These are phyloP conservation scores for Colletotrichum destructivum DNA, from an alignment of 2,329 filamentous ascomycete species.

Conservation along the genomic window DNA sequence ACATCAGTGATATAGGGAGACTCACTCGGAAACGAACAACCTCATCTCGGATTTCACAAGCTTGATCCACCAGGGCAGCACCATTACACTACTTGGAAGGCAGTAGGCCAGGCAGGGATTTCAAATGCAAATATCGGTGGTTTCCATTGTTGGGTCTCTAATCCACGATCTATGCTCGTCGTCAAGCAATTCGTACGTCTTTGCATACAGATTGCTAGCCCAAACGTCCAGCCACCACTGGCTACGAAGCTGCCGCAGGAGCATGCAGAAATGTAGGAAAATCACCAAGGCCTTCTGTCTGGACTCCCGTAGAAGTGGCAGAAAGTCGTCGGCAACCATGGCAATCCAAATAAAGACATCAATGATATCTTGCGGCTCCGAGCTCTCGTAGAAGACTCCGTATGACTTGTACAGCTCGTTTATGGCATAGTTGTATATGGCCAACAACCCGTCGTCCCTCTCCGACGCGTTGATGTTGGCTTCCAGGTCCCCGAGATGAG, in stretches of 20 bases:
- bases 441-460: constrained; percentile 39
- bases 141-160: constrained; percentile 40
- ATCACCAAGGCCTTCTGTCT: constrained; percentile 51
- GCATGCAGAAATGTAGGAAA: constrained; percentile 53
- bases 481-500: constrained; percentile 46
- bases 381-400: constrained; percentile 43
- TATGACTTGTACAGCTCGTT: constrained; percentile 53
- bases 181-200: constrained; percentile 52
- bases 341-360: constrained; percentile 60
- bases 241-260: constrained; percentile 49
- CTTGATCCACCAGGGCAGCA: too few species aligned
- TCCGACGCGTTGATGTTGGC: constrained; percentile 43
- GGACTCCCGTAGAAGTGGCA: constrained; percentile 51
- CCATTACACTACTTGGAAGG: background rate
- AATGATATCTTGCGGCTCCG: constrained; percentile 49
- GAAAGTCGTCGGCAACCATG: constrained; percentile 52
- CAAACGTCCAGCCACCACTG: constrained; percentile 57
- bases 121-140: constrained; percentile 18
- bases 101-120: background rate
- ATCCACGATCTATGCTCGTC: constrained; percentile 55
- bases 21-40: too few species aligned
- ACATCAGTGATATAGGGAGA: too few species aligned
- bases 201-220: constrained; percentile 50
- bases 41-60: too few species aligned
- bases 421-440: constrained; percentile 51